These are phyloP conservation scores for Stemphylium vesicarium DNA, from an alignment of 2,329 filamentous ascomycete species.

Conservation along the genomic window DNA sequence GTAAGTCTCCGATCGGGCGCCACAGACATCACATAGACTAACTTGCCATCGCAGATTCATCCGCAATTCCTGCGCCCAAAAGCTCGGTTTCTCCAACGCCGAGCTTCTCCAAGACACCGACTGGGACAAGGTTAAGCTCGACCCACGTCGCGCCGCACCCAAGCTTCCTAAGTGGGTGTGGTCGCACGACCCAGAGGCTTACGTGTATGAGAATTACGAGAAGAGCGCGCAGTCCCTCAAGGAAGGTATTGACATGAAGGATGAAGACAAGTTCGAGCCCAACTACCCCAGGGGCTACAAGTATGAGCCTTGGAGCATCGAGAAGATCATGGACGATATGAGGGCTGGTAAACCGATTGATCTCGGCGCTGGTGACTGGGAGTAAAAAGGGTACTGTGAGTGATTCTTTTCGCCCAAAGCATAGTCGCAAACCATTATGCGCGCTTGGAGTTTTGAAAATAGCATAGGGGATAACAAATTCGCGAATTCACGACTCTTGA, in stretches of 20 bases:
- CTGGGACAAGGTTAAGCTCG: slow-evolving; percentile 56
- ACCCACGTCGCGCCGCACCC: slow-evolving; percentile 52
- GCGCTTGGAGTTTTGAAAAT: not conserved
- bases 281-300: slow-evolving; percentile 55
- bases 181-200: slow-evolving; percentile 54
- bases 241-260: slow-evolving; percentile 51
- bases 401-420: not conserved
- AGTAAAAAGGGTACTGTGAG: slow-evolving; percentile 17
- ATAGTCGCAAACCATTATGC: not conserved
- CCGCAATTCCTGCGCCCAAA: slow-evolving; percentile 57
- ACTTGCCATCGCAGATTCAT: slow-evolving; percentile 46
- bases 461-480: not conserved
- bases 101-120: slow-evolving; percentile 57
- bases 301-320: slow-evolving; percentile 52
- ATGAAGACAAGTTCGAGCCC: slow-evolving; percentile 50
- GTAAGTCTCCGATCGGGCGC: slow-evolving; percentile 26
- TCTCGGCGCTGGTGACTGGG: slow-evolving; percentile 47
- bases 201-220: slow-evolving; percentile 54
- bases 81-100: slow-evolving; percentile 56
- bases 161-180: slow-evolving; percentile 57
- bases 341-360: slow-evolving; percentile 43
- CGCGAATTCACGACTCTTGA: too few relatives aligned
- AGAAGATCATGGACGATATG: slow-evolving; percentile 52
- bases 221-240: slow-evolving; percentile 52
- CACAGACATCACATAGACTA: not conserved